Evolutionary conservation across 169 alveolate species (phyloP), one percentile per base, ranked within the genome.

Genomic region (Plasmodium fragile): DNA sequence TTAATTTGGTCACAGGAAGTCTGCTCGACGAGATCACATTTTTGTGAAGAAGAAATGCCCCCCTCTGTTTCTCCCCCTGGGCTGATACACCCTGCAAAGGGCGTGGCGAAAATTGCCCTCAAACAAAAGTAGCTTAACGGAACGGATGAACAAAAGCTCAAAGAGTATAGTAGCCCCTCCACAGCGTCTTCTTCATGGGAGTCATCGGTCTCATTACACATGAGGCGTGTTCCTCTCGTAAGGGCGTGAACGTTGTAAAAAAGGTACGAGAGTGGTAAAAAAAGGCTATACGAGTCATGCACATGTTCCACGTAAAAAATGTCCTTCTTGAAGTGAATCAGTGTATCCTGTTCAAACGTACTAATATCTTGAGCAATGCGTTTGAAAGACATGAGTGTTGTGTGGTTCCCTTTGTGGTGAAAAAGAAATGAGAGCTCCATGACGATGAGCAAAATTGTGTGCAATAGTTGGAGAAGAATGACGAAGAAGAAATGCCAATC

Each of bases 241-340:
- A 84, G 4, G 30, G 16, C 59, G 36, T 72, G 65, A 25, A 84
- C 4, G 55, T 84, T 84, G 55, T 84, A 84, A 84, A 84, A 84
- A 28, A 84, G 65, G 79, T 84, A 84, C 4, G 85, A 72, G 4
- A 84, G 43, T 1, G 93, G 93, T 49, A 84, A 10, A 28, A 84
- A 52, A n/a, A 73, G 55, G 65, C 52, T 84, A 52, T 72, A 52
- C 13, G 93, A 84, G 25, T 71, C 85, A 49, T 73, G 13, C 22
- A 83, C 43, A 84, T 84, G 75, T 84, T 84, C 93, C 45, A 49
- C 32, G 41, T 84, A 22, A 65, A 84, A 84, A n/a, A 84, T 18
- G 22, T 84, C 30, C 30, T 11, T 73, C 34, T 49, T 71, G 65
- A 84, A 71, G 41, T 45, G 18, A n/a, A 5, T 73, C 39, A 84